Evolutionary conservation across 306 rosid genomes (phyloP).

Genomic region (Acacia crassicarpa): DNA sequence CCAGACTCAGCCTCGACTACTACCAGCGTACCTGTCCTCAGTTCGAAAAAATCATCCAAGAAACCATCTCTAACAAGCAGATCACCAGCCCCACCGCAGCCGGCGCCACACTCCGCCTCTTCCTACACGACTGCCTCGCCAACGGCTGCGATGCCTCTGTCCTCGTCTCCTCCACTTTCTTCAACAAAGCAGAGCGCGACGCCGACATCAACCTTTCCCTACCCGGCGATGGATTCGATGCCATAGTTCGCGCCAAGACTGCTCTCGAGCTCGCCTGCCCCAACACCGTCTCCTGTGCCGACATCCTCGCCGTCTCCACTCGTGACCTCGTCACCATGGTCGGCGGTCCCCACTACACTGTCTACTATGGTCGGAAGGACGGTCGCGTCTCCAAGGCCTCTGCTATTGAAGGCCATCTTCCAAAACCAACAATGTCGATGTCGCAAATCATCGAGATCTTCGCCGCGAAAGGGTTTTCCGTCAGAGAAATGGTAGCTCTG

Average conservation of each 20-base stretch:
- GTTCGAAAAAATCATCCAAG: slow-evolving; percentile 45
- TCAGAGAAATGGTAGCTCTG: slow-evolving; percentile 76
- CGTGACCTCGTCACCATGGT: slow-evolving; percentile 56
- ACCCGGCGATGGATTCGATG: slow-evolving; percentile 70
- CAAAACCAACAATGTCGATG: slow-evolving; percentile 59
- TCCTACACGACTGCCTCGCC: slow-evolving; percentile 67
- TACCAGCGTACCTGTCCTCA: slow-evolving; percentile 54
- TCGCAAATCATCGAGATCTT: slow-evolving; percentile 50
- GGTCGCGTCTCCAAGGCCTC: slow-evolving; percentile 45
- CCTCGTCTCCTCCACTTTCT: slow-evolving; percentile 57
- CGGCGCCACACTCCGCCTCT: slow-evolving; percentile 60
- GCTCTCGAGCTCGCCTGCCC: slow-evolving; percentile 64
- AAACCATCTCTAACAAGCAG: slow-evolving; percentile 48
- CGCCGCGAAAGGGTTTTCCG: slow-evolving; percentile 55
- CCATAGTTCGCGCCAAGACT: slow-evolving; percentile 56
- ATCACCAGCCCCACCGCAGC: slow-evolving; percentile 53
- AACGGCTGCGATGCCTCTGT: slow-evolving; percentile 72
- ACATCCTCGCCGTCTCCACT: slow-evolving; percentile 53
- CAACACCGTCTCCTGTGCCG: slow-evolving; percentile 66
- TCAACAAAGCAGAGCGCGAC: slow-evolving; percentile 64
- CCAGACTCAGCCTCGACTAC: slow-evolving; percentile 47
- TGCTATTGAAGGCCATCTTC: slow-evolving; percentile 47
- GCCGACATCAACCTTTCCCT: slow-evolving; percentile 59
- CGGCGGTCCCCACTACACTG: slow-evolving; percentile 54
- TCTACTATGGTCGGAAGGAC: slow-evolving; percentile 55